Base-by-base conservation (phyloP, 441 rosid species). In the Eutrema salsugineum region DNA sequence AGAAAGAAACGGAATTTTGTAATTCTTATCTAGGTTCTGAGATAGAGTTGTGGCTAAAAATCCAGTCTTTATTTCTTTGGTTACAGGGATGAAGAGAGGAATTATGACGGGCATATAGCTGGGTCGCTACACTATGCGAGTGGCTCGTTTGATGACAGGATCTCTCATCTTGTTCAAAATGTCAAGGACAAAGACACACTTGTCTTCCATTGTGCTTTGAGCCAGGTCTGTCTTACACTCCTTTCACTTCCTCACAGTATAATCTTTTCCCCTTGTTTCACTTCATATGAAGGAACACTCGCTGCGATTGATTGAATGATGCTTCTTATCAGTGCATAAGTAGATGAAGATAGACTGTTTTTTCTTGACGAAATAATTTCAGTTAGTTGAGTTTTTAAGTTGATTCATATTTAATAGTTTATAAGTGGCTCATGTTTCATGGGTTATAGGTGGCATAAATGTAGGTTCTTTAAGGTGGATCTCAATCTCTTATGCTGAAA, bases 121-220 rank as follows among this genome's bases (percentile, higher is more conserved):
- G 98, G 98, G 33, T 88, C 97, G 6, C 77, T 86, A 58, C 98
- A 93, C 81, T 91, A 83, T 68, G 85, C 97, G 0, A 94, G 97
- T 76, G 83, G 72, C 64, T 66, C 74, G 6, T 94, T 94, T 80
- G 76, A 76, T 51, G 90, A 91, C 53, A 85, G 75, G 88, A 90
- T 94, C 76, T 65, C 97, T 72, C 77, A 90, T 81, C 90, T 94
- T 55, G 69, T 91, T 71, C 92, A 85, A 49, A 83, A 87, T 43
- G 91, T 88, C 54, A 83, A 86, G 73, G 97, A 92, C 43, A 91
- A 90, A 84, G 97, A 94, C 73, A 94, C 99, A 63, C 90, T 94
- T 64, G 95, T 91, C 66, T 94, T 94, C 73, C 97, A 94, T 61
- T 94, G 97, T 75, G 95, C 99, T 77, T 70, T 94, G 69, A 94